These are phyloP conservation scores for Goffeauzyma gilvescens DNA, from an alignment of 768 basidiomycete genomes.

Conservation along the genomic window DNA sequence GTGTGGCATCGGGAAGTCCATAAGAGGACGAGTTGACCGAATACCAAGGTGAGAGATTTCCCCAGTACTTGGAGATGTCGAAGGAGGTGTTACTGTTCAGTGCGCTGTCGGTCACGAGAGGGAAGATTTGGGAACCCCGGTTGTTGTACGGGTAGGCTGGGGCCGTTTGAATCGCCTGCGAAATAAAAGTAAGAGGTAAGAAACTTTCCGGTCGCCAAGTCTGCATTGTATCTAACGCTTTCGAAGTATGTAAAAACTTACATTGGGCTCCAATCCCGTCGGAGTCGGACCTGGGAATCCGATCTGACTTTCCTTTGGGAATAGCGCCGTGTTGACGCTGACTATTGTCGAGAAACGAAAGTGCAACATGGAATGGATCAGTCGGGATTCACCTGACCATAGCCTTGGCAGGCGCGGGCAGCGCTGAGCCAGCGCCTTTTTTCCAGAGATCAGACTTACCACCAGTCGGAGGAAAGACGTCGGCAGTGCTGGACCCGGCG, in stretches of 20 bases:
- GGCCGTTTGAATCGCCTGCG: slow-evolving; percentile 22
- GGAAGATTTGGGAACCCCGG: slow-evolving; percentile 12
- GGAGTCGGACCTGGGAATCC: slow-evolving; percentile 21
- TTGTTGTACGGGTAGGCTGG: slow-evolving; percentile 16
- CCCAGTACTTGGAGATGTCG: slow-evolving; percentile 26
- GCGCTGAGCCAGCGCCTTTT: too few species aligned
- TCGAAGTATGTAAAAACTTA: too few species aligned
- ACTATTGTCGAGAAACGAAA: slow-evolving; percentile 4
- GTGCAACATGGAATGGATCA: neutral
- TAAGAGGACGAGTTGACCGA: slow-evolving; percentile 23
- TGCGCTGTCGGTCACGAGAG: slow-evolving; percentile 14
- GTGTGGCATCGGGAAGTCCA: slow-evolving; percentile 25
- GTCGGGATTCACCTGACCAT: too few species aligned
- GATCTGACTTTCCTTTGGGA: slow-evolving; percentile 21
- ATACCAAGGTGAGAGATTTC: slow-evolving; percentile 27
- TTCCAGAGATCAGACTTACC: slow-evolving; percentile 16
- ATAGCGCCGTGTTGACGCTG: slow-evolving; percentile 14
- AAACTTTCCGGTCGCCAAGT: too few species aligned
- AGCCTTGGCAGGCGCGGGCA: too few species aligned
- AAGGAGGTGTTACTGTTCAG: slow-evolving; percentile 7
- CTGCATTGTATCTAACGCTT: too few species aligned
- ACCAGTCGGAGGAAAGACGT: slow-evolving; percentile 20
- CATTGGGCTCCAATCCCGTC: slow-evolving; percentile 27
- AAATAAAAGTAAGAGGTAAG: too few species aligned
- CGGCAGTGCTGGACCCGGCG: slow-evolving; percentile 17